phyloP scores from a whole-genome alignment of 805 yeast genomes.

The Torulaspora indica region DNA sequence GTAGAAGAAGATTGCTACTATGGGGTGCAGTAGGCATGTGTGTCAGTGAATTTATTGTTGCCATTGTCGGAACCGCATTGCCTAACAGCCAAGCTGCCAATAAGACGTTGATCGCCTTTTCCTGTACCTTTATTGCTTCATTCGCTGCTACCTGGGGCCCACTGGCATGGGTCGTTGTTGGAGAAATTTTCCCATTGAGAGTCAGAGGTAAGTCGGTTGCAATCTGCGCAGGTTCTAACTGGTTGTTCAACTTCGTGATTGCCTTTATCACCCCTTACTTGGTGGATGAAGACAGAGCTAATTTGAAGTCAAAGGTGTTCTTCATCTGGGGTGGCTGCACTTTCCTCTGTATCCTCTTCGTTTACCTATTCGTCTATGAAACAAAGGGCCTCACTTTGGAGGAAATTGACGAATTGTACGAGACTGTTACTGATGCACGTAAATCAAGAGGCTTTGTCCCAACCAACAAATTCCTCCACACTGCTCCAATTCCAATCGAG shows the following conservation, averaged over 20 bases:
- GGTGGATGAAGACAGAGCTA: constrained; percentile 58
- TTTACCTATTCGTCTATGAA: constrained; percentile 63
- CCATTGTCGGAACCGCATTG: constrained; percentile 38
- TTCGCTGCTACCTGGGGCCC: constrained; percentile 80
- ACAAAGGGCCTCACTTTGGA: constrained; percentile 79
- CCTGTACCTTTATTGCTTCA: constrained; percentile 67
- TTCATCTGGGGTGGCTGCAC: constrained; percentile 69
- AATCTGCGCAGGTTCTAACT: constrained; percentile 60
- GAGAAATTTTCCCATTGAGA: constrained; percentile 71
- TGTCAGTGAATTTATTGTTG: constrained; percentile 50
- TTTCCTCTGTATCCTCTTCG: constrained; percentile 50
- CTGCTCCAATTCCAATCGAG: constrained; percentile 4
- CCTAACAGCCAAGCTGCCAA: constrained; percentile 49
- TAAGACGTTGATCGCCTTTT: constrained; percentile 63
- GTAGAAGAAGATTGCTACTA: constrained; percentile 47
- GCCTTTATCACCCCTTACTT: constrained; percentile 72
- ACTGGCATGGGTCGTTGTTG: constrained; percentile 58
- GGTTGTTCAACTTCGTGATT: constrained; percentile 65
- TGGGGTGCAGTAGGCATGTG: constrained; percentile 52
- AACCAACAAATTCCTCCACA: constrained; percentile 7
- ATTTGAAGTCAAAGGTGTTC: constrained; percentile 57
- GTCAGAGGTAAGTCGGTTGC: constrained; percentile 56
- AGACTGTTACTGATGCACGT: constrained; percentile 16
- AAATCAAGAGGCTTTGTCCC: constrained; percentile 18
- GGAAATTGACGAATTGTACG: constrained; percentile 63